Conservation (phyloP, 768 basidiomycete genomes). For the Trametes cubensis region DNA sequence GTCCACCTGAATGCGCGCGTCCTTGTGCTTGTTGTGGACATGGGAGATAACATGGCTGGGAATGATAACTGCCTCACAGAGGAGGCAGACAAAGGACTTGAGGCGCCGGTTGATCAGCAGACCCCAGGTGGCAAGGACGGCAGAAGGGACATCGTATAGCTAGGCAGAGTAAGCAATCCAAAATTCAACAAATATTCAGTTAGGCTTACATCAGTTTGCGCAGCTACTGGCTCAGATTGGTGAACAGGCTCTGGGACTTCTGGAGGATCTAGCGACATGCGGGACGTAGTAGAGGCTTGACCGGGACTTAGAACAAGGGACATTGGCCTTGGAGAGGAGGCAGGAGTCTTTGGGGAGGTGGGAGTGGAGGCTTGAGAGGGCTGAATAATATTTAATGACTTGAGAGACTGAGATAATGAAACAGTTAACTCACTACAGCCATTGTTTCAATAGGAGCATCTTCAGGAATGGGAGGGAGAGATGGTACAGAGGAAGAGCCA, state of each 20-base stretch:
- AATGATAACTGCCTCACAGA: neutral
- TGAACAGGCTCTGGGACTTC: too few relatives aligned
- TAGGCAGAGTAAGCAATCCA: neutral
- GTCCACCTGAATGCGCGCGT: neutral
- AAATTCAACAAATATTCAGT: neutral
- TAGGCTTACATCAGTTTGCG: neutral
- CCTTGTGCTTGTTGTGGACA: neutral
- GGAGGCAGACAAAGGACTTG: constrained; percentile 1
- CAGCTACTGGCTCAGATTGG: neutral
- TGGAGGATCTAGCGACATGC: constrained; percentile 4
- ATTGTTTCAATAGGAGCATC: too few relatives aligned
- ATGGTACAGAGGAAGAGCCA: neutral
- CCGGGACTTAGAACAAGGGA: neutral
- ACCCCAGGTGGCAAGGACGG: neutral
- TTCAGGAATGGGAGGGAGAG: too few relatives aligned
- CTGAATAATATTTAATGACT: neutral
- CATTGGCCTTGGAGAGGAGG: neutral
- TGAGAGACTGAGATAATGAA: neutral
- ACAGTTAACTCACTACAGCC: neutral
- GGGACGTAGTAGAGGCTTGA: neutral
- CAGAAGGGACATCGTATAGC: constrained; percentile 5
- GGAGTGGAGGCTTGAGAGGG: neutral
- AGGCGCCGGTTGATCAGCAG: constrained; percentile 11
- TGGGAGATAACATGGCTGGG: neutral
- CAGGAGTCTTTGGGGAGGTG: neutral